These are phyloP conservation scores for Coemansia sp. DNA, from an alignment of 192 early-diverging fungal species.

Conservation along the genomic window DNA sequence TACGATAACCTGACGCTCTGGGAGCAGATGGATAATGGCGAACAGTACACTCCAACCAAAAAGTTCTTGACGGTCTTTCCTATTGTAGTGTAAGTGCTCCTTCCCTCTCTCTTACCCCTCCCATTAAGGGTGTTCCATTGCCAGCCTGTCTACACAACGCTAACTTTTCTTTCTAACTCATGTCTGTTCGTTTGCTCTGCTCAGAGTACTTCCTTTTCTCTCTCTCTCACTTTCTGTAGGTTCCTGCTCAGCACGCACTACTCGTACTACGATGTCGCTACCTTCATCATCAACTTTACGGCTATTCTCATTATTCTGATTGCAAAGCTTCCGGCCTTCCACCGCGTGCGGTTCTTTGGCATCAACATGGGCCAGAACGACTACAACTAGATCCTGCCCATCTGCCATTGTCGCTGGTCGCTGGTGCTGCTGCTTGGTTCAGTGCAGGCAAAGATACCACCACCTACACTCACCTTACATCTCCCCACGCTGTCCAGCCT, in stretches of 20 bases:
- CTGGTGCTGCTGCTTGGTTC: neutral
- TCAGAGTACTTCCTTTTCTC: neutral
- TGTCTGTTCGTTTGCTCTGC: neutral
- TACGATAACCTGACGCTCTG: constrained; percentile 93
- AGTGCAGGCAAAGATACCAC: neutral
- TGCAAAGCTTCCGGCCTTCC: constrained; percentile 90
- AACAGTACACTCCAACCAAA: constrained; percentile 96
- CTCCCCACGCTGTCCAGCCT: neutral
- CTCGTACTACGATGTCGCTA: constrained; percentile 89
- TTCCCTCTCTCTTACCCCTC: constrained; percentile 20
- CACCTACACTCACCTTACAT: neutral
- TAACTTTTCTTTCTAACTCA: neutral
- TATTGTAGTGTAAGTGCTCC: constrained; percentile 80
- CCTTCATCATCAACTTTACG: constrained; percentile 89
- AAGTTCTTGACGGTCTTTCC: constrained; percentile 97
- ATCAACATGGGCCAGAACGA: constrained; percentile 73
- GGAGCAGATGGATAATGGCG: constrained; percentile 99
- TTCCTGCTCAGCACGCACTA: constrained; percentile 96
- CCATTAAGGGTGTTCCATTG: constrained; percentile 52
- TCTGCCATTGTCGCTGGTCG: neutral
- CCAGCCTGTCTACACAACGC: constrained; percentile 81
- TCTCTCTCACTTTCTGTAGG: constrained; percentile 48
- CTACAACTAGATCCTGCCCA: constrained; percentile 22
- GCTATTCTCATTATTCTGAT: constrained; percentile 82
- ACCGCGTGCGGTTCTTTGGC: constrained; percentile 92